A percentile compares a stretch with the other conserved stretches of the same genome.
Evolutionary conservation across 139 green algal genomes (phyloP).

Genomic region (Desmodesmus armatus): DNA sequence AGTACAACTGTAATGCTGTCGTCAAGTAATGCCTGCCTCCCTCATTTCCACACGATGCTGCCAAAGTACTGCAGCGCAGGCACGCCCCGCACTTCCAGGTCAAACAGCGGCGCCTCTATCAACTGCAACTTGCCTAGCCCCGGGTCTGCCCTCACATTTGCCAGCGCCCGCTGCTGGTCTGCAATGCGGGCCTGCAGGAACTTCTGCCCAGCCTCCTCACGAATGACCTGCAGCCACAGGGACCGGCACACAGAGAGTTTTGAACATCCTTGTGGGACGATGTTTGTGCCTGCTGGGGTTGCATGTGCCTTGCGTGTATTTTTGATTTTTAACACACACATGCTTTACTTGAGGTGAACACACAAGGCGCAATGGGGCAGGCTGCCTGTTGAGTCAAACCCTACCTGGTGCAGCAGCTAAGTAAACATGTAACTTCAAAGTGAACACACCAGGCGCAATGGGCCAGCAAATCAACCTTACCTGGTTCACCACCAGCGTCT

Average conservation of each 20-base stretch:
- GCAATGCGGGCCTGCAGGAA: constrained; percentile 74
- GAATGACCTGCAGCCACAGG: constrained; percentile 57
- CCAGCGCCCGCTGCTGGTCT: constrained; percentile 91
- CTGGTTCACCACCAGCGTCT: constrained; percentile 95
- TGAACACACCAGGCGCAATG: neutral
- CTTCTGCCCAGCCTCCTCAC: constrained; percentile 64
- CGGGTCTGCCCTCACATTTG: constrained; percentile 77
- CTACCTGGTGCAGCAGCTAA: no score
- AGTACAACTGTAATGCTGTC: neutral
- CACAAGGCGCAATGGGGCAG: no score
- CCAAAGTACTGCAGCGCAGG: constrained; percentile 97
- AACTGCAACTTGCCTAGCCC: constrained; percentile 81
- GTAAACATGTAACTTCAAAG: neutral
- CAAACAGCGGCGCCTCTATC: constrained; percentile 90
- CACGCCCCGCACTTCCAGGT: constrained; percentile 95
- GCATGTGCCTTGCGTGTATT: no score
- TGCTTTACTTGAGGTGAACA: no score
- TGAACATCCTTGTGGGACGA: no score
- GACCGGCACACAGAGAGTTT: no score
- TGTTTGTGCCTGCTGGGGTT: no score
- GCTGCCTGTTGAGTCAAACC: no score
- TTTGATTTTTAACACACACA: no score
- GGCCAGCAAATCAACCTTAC: constrained; percentile 45
- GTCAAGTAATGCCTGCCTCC: neutral
- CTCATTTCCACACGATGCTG: constrained; percentile 83